phyloP scores from a whole-genome alignment of 2,329 filamentous ascomycete species.

The Cytospora chrysosperma region DNA sequence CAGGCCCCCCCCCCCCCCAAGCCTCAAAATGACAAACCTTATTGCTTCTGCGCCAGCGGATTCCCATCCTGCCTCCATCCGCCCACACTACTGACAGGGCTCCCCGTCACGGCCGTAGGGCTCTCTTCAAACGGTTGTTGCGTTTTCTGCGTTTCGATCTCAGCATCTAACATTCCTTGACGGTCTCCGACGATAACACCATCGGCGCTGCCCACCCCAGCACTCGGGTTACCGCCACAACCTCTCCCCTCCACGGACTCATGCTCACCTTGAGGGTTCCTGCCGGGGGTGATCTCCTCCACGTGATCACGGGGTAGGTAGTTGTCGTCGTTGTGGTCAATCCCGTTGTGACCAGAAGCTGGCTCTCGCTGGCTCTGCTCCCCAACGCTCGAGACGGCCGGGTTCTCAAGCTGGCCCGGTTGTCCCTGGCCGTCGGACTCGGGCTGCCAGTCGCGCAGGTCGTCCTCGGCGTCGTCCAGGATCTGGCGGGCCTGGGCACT shows the following conservation, averaged over 20 bases:
- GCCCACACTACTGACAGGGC: conserved; percentile 21
- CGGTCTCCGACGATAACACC: neutral
- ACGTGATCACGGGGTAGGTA: neutral
- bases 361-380: conserved; percentile 1
- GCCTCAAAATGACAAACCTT: conserved; percentile 2
- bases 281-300: conserved; percentile 11
- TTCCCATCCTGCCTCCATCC: conserved; percentile 18
- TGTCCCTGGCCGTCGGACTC: conserved; percentile 37
- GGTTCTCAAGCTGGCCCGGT: conserved; percentile 2
- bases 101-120: conserved; percentile 13
- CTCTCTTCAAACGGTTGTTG: conserved; percentile 22
- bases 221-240: neutral
- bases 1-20: too few species aligned
- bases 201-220: neutral
- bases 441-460: conserved; percentile 73
- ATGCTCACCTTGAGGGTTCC: conserved; percentile 22
- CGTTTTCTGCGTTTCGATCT: conserved; percentile 17
- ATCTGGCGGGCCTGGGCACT: conserved; percentile 73
- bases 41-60: neutral
- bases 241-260: conserved; percentile 4
- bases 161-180: conserved; percentile 9
- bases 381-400: neutral
- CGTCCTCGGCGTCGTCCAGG: conserved; percentile 88
- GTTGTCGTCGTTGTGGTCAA: neutral
- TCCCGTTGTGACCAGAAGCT: neutral